A percentile compares a stretch with the other conserved stretches of the same genome.
Evolutionary conservation across 371 early-diverging fungal species (phyloP).

Genomic region (Mortierella sp.): DNA sequence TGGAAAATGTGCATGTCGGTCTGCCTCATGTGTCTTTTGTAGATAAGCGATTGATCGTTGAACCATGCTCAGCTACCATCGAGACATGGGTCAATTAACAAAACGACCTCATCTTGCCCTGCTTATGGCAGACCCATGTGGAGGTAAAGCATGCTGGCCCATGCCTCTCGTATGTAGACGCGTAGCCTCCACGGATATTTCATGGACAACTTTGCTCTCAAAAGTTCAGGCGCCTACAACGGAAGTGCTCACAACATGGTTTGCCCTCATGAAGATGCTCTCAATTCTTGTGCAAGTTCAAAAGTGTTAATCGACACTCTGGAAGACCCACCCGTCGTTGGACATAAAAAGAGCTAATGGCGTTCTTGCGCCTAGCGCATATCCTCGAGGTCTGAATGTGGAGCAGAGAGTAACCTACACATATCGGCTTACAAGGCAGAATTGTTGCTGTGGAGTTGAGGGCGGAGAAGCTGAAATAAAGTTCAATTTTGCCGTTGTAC

Average conservation of each 20-base stretch:
- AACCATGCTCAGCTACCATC: slow-evolving; percentile 48
- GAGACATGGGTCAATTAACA: slow-evolving; percentile 46
- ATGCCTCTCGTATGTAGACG: background rate
- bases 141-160: slow-evolving; percentile 3
- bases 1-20: slow-evolving; percentile 40
- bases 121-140: no score
- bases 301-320: background rate
- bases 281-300: background rate
- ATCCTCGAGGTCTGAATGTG: no score
- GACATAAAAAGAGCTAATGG: no score
- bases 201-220: background rate
- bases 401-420: no score
- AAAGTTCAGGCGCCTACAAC: background rate
- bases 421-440: slow-evolving; percentile 37
- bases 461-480: slow-evolving; percentile 1
- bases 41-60: slow-evolving; percentile 26
- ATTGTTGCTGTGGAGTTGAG: background rate
- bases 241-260: background rate
- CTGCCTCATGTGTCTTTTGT: slow-evolving; percentile 26
- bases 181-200: no score
- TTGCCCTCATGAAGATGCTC: slow-evolving; percentile 2
- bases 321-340: background rate
- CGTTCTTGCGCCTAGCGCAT: no score
- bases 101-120: no score
- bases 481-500: background rate